Conservation (phyloP, 1,139 yeast species). For the Nakaseomyces sp. region DNA sequence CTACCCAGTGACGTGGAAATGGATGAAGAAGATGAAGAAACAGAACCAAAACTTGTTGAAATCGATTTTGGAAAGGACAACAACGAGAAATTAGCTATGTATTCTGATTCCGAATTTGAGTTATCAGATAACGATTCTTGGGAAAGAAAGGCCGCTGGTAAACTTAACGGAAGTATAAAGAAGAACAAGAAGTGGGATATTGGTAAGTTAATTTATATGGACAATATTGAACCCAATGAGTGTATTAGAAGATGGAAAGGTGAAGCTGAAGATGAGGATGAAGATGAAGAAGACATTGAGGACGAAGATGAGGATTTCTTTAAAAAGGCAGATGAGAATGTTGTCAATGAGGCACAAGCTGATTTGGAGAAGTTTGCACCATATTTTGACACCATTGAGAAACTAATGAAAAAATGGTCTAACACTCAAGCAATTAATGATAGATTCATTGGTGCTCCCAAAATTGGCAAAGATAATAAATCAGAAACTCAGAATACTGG, state of each 20-base stretch:
- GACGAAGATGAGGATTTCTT: constrained; percentile 57
- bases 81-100: constrained; percentile 35
- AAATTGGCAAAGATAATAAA: constrained; percentile 26
- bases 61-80: constrained; percentile 42
- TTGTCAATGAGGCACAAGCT: constrained; percentile 16
- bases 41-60: constrained; percentile 37
- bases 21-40: constrained; percentile 33
- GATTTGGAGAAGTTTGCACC: constrained; percentile 33
- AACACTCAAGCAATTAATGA: constrained; percentile 39
- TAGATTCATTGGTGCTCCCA: constrained; percentile 64
- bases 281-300: constrained; percentile 39
- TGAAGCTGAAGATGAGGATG: constrained; percentile 39
- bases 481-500: constrained; percentile 29
- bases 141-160: constrained; percentile 39
- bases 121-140: constrained; percentile 40
- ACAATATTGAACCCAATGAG: constrained; percentile 65
- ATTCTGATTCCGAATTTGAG: constrained; percentile 42
- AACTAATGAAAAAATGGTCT: constrained; percentile 46
- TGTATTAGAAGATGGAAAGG: constrained; percentile 69
- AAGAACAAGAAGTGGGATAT: constrained; percentile 59
- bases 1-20: constrained; percentile 36
- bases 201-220: constrained; percentile 69
- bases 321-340: constrained; percentile 34
- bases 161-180: constrained; percentile 35
- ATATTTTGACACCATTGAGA: constrained; percentile 41